phyloP scores from a whole-genome alignment of 345 rosid species.

The Mercurialis annua region DNA sequence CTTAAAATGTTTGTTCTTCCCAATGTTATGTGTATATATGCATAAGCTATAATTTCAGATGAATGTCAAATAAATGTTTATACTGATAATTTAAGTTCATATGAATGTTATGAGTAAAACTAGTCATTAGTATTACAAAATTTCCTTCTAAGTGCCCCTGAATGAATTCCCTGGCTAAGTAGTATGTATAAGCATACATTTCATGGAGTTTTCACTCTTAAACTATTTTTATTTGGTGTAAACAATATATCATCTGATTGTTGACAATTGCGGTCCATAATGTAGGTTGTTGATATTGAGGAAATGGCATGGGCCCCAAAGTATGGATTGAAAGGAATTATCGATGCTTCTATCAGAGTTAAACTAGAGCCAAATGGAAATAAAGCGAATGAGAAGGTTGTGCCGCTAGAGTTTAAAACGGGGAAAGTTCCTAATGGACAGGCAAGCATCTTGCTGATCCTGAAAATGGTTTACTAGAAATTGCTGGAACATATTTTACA shows the following conservation, averaged over 20 bases:
- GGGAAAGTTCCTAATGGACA: conserved; percentile 80
- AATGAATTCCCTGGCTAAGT: neutral
- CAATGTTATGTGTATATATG: neutral
- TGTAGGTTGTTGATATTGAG: conserved; percentile 91
- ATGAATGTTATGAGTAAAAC: too few relatives aligned
- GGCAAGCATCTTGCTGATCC: conserved; percentile 44
- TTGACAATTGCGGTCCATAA: conserved; percentile 1
- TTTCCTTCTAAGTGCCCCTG: neutral
- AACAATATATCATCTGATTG: neutral
- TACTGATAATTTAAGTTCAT: too few relatives aligned
- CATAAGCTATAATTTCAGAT: neutral
- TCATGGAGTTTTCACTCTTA: neutral
- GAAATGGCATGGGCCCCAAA: conserved; percentile 99
- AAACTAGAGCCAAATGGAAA: conserved; percentile 46
- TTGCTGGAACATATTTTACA: conserved; percentile 12
- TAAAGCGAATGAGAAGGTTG: conserved; percentile 50
- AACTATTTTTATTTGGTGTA: neutral
- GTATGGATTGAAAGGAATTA: conserved; percentile 94
- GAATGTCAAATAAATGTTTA: neutral
- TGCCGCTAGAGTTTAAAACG: conserved; percentile 93
- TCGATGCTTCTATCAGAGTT: conserved; percentile 88
- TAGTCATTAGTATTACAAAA: neutral
- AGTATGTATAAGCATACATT: neutral
- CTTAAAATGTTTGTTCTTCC: conserved; percentile 11
- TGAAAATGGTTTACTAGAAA: conserved; percentile 3